These are phyloP conservation scores for Ophiocordyceps robertsii DNA, from an alignment of 2,329 filamentous ascomycete genomes.

Conservation along the genomic window DNA sequence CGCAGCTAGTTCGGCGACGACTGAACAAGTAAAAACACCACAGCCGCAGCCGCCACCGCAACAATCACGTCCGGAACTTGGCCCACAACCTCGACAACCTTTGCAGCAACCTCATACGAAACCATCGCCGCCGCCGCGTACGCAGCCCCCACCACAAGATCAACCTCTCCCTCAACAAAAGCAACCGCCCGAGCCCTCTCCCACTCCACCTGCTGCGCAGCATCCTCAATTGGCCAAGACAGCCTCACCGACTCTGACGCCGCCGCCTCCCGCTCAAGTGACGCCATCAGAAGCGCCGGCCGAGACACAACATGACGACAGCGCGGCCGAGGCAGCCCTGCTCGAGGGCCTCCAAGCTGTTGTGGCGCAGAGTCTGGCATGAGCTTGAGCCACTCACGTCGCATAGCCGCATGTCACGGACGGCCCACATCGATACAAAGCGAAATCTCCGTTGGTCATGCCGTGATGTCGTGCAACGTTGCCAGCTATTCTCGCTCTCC, in stretches of 20 bases:
- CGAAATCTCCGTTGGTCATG: background rate
- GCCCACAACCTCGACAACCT: background rate
- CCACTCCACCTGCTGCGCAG: background rate
- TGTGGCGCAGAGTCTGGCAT: constrained; percentile 13
- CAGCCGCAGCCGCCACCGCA: constrained; percentile 1
- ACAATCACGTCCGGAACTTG: background rate
- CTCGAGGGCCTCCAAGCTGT: constrained; percentile 21
- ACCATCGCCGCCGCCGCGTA: too few relatives aligned
- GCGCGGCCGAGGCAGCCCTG: constrained; percentile 19
- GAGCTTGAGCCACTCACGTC: background rate
- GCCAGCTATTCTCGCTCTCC: background rate
- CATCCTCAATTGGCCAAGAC: background rate
- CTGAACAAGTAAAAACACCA: too few relatives aligned
- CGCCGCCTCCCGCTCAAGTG: background rate
- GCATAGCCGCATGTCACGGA: background rate
- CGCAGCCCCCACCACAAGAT: background rate
- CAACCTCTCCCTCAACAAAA: background rate
- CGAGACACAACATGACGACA: constrained; percentile 14
- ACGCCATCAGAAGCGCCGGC: constrained; percentile 4
- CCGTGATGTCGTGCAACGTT: background rate
- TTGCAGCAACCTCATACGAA: background rate
- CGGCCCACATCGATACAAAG: background rate
- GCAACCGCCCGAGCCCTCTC: background rate
- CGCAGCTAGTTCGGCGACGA: too few relatives aligned
- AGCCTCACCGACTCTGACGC: background rate